Percentiles rank a stretch among this genome's conserved stretches.
Conservation (phyloP, 106 monocot species). For the Dioscorea zingiberensis region DNA sequence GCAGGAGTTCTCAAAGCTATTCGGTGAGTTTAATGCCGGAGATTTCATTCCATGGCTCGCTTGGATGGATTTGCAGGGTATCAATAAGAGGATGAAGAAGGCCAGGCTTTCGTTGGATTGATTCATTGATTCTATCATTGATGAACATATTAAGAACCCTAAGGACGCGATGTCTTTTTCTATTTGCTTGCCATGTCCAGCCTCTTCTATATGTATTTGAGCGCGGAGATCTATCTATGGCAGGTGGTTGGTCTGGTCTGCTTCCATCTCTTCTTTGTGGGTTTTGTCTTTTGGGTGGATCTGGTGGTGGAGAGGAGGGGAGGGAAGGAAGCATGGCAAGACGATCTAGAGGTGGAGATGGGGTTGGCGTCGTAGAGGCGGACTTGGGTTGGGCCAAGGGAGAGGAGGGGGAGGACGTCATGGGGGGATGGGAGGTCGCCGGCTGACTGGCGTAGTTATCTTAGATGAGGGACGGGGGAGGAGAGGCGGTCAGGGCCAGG, state of each 20-base stretch:
- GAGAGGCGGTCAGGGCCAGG: too few species aligned
- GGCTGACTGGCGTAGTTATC: slow-evolving; percentile 10
- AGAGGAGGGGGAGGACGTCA: too few species aligned
- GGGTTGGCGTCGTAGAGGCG: too few species aligned
- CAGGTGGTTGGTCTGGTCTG: slow-evolving; percentile 70
- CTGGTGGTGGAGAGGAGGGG: slow-evolving; percentile 9
- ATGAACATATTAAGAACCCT: slow-evolving; percentile 52
- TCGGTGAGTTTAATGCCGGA: slow-evolving; percentile 80
- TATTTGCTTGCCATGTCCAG: slow-evolving; percentile 65
- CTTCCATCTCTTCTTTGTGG: slow-evolving; percentile 85
- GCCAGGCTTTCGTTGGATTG: slow-evolving; percentile 47
- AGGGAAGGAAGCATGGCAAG: too few species aligned
- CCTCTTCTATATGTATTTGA: too few species aligned
- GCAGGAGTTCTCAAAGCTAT: slow-evolving; percentile 86
- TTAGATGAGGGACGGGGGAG: slow-evolving; percentile 6
- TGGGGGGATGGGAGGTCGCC: too few species aligned
- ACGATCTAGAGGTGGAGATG: too few species aligned
- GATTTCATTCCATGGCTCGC: slow-evolving; percentile 79
- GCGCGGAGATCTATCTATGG: too few species aligned
- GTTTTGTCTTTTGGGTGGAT: slow-evolving; percentile 93
- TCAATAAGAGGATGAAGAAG: slow-evolving; percentile 40
- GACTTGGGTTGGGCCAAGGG: too few species aligned
- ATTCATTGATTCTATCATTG: slow-evolving; percentile 81
- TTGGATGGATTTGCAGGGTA: slow-evolving; percentile 62
- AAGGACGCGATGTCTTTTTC: slow-evolving; percentile 77